phyloP scores from a whole-genome alignment of 2,329 filamentous ascomycete genomes.

The Annulohypoxylon truncatum region DNA sequence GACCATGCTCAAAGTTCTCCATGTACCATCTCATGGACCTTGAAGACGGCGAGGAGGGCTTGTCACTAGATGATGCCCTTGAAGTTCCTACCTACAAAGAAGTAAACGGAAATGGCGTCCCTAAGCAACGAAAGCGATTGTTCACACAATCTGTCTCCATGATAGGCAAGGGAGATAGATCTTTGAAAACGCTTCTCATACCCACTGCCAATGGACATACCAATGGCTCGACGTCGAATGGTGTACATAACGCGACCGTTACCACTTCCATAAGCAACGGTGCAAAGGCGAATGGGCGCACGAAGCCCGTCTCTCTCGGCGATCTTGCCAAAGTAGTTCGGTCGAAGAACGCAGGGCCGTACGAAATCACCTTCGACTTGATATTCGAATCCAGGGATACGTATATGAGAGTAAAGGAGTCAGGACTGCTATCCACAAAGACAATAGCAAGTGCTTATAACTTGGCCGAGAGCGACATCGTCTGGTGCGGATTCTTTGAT shows the following conservation, averaged over 20 bases:
- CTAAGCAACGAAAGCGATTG: conserved; percentile 13
- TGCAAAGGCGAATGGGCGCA: conserved; percentile 8
- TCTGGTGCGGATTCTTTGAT: conserved; percentile 58
- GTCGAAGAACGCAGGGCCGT: conserved; percentile 64
- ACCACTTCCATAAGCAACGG: not conserved
- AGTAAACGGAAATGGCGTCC: conserved; percentile 20
- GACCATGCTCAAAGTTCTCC: conserved; percentile 57
- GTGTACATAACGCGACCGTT: not conserved
- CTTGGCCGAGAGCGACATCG: conserved; percentile 45
- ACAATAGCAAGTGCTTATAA: conserved; percentile 51
- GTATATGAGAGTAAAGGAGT: conserved; percentile 53
- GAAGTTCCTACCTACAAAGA: conserved; percentile 4
- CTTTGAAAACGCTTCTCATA: not conserved
- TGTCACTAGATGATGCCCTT: not conserved
- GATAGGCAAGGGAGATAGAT: conserved; percentile 25
- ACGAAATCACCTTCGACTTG: conserved; percentile 63
- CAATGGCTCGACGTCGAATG: conserved; percentile 9
- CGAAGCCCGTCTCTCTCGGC: conserved; percentile 32
- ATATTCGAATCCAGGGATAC: conserved; percentile 55
- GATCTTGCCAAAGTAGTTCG: conserved; percentile 58
- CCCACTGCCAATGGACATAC: not conserved
- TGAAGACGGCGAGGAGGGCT: conserved; percentile 43
- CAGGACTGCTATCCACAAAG: conserved; percentile 52
- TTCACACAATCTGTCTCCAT: conserved; percentile 35
- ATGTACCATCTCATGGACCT: conserved; percentile 63